Conservation (phyloP, 2,329 filamentous ascomycete genomes). For the Bipolaris bicolor region DNA sequence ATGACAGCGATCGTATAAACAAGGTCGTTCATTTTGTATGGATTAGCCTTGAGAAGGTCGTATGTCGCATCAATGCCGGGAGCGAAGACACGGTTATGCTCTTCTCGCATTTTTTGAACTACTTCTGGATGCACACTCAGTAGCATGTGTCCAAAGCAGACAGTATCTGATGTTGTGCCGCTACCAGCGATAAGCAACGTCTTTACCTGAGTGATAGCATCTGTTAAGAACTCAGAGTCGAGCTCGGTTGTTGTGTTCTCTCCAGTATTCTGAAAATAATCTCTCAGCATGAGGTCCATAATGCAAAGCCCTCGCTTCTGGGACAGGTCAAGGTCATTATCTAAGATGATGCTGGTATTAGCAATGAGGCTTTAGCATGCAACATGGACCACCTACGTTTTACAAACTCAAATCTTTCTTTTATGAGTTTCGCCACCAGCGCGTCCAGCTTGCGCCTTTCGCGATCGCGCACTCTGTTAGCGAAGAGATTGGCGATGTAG, state of each 20-base stretch:
- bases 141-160: constrained; percentile 41
- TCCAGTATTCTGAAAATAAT: constrained; percentile 30
- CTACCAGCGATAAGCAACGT: constrained; percentile 53
- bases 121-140: constrained; percentile 38
- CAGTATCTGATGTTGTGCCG: constrained; percentile 49
- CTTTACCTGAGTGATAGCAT: constrained; percentile 48
- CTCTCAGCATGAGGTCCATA: constrained; percentile 43
- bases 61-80: constrained; percentile 48
- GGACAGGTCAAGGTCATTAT: constrained; percentile 44
- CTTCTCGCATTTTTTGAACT: constrained; percentile 47
- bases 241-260: constrained; percentile 22
- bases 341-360: constrained; percentile 1
- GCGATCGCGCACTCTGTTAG: constrained; percentile 11
- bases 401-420: constrained; percentile 44
- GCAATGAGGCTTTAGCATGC: background rate
- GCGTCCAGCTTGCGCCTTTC: constrained; percentile 36
- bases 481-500: constrained; percentile 24
- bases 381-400: constrained; percentile 11
- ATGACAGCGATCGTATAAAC: constrained; percentile 60
- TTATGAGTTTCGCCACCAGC: constrained; percentile 43
- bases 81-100: constrained; percentile 62
- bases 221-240: constrained; percentile 45
- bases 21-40: constrained; percentile 58
- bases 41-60: constrained; percentile 50
- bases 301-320: constrained; percentile 45